Percentiles rank a stretch among this genome's conserved stretches.
Conservation (phyloP, 83 land plant species). For the Picea abies region DNA sequence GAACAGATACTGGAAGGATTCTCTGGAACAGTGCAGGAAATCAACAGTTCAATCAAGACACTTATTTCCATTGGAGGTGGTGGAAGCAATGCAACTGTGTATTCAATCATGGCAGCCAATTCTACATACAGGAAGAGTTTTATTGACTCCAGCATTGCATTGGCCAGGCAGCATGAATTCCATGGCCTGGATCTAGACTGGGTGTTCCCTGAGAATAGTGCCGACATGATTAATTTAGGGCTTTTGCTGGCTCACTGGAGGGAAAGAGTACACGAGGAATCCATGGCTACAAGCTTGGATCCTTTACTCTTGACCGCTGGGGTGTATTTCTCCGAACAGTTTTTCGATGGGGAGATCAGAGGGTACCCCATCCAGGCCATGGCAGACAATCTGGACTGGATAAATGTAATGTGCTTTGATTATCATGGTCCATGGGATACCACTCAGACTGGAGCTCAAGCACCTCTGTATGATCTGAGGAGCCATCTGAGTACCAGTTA, state of each 20-base stretch:
- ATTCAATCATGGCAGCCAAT: conserved; percentile 32
- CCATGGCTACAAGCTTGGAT: conserved; percentile 16
- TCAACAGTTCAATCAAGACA: conserved; percentile 28
- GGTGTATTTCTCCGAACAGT: conserved; percentile 48
- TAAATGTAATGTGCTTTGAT: conserved; percentile 45
- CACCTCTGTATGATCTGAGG: conserved; percentile 46
- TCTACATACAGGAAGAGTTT: conserved; percentile 28
- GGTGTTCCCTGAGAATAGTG: conserved; percentile 38
- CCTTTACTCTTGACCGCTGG: conserved; percentile 65
- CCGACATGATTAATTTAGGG: conserved; percentile 41
- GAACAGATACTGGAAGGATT: conserved; percentile 22
- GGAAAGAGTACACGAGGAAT: conserved; percentile 28
- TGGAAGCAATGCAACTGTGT: conserved; percentile 11
- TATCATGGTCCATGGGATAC: conserved; percentile 40
- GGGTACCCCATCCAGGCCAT: conserved; percentile 43
- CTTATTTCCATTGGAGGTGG: conserved; percentile 60
- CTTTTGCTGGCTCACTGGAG: conserved; percentile 55
- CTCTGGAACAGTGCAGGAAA: conserved; percentile 16
- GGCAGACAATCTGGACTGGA: conserved; percentile 39
- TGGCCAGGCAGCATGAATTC: conserved; percentile 44
- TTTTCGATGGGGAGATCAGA: conserved; percentile 12
- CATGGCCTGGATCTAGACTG: conserved; percentile 71
- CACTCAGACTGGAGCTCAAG: conserved; percentile 37
- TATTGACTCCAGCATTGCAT: conserved; percentile 48
- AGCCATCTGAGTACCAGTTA: conserved; percentile 33